Evolutionary conservation across 805 yeast genomes (phyloP).

Genomic region (Hemisphaericaspora nanyangensis): DNA sequence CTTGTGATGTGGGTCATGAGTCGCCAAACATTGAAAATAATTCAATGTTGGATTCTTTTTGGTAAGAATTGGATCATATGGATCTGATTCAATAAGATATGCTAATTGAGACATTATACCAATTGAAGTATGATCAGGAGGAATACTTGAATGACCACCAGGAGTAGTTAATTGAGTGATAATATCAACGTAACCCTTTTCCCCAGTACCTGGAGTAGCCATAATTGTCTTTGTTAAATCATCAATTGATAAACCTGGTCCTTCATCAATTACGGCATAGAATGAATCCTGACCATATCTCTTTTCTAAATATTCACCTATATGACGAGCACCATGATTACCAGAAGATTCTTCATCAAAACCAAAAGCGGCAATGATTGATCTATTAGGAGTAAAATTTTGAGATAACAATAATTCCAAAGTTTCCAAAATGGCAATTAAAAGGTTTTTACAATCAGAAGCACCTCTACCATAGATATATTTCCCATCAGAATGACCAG

Average conservation of each 20-base stretch:
- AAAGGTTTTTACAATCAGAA: conserved; percentile 67
- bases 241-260: conserved; percentile 49
- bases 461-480: conserved; percentile 76
- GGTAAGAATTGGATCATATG: conserved; percentile 45
- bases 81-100: conserved; percentile 53
- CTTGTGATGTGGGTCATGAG: conserved; percentile 29
- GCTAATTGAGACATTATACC: conserved; percentile 66
- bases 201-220: conserved; percentile 52
- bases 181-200: conserved; percentile 46
- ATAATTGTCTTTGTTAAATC: conserved; percentile 46
- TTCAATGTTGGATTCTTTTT: conserved; percentile 56
- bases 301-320: conserved; percentile 45
- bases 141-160: conserved; percentile 78
- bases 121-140: conserved; percentile 77
- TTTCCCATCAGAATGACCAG: conserved; percentile 57
- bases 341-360: conserved; percentile 80
- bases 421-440: conserved; percentile 66
- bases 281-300: conserved; percentile 60
- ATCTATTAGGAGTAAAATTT: conserved; percentile 56
- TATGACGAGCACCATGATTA: conserved; percentile 50
- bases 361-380: conserved; percentile 63
- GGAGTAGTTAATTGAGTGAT: conserved; percentile 49
- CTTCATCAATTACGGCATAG: conserved; percentile 66
- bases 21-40: conserved; percentile 61
- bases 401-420: conserved; percentile 52